Evolutionary conservation across 169 alveolate genomes (phyloP), one percentile per base, ranked within the genome.

Genomic region (Theileria annulata): DNA sequence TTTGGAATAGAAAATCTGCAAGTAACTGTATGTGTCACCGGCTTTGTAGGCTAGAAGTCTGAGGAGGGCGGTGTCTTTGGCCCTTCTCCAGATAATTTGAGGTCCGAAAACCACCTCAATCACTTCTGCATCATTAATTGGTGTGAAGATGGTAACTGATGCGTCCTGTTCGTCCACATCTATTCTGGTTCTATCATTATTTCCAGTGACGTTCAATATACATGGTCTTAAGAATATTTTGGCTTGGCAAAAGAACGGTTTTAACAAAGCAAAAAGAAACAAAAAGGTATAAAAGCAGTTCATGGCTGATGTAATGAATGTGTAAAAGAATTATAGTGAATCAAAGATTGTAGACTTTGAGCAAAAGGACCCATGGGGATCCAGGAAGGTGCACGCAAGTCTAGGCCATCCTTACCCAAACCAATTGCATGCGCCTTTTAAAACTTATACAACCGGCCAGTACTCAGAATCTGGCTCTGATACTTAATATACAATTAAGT

Each of bases 381-480:
- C 64, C 64, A 56, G 33, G 33, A 23, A 9, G 64, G 64, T 56
- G 64, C 64, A 56, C 64, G 25, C 64, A 9, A 9, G 3, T 56
- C 64, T 21, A 23, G 30, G 3, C 3, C 30, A 56, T 56, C 9
- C 47, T 35, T 35, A 35, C 47, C 47, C 3, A 35, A 35, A 35
- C 8, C 47, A 5, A 8, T n/a, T 35, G 47, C 47, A 35, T 35
- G 47, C 47, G 47, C 47, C 8, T 35, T 35, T 35, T 35, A 5
- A 8, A 35, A 35, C 13, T 35, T 5, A 8, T 35, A 35, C 8
- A 3, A 5, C 8, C 13, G 13, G 47, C 47, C 47, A 35, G 8
- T 3, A 35, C 13, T 8, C 47, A 35, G 47, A 35, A 35, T 35
- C 3, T 35, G 8, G 47, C 13, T 35, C 8, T 35, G 8, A 8